Evolutionary conservation across 495 filamentous ascomycete genomes (phyloP), one percentile per base, ranked within the genome.

Genomic region (Talaromyces ruber): DNA sequence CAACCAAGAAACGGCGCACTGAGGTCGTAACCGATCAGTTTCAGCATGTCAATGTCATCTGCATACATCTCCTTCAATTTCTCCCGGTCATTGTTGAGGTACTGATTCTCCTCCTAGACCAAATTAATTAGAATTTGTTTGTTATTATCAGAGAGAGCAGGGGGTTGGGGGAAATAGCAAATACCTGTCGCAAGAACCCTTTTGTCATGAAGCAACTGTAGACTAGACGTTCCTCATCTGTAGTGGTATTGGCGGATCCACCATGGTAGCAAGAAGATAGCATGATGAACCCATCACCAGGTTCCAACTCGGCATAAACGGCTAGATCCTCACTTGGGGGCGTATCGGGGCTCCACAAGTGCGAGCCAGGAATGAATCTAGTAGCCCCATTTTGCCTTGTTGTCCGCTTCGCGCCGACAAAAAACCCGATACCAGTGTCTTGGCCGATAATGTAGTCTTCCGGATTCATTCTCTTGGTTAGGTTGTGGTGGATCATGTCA

Each of bases 341-440:
- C 4, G 66, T 67, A n/a, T 58, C 30, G 22, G 39, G 58, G 28
- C 57, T 58, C 76, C 78, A 79, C 7, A 77, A 67, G 65, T 81
- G 79, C 28, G 66, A 71, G 14, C 73, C 67, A 4, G 75, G 76
- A 55, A 80, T 75, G 59, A 80, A 71, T 8, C 71, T 69, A 8
- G 77, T 80, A 29, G 72, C 77, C 11, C 77, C 79, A 59, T 80
- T 79, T 6, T 64, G 64, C 26, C 64, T 68, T 4, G 70, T 74
- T 0, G 64, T 64, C 51, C 63, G 67, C 28, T 65, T 72, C 1
- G 66, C 75, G 4, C 71, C 75, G 7, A 77, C 66, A 29, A 79
- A 71, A 8, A 76, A 29, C 9, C 68, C 68, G 29, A 76, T 58
- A 21, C 53, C 59, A 3, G 62, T 62, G 45, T 74, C 73, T 12